phyloP scores from a whole-genome alignment of 495 filamentous ascomycete species.

The Massariosphaeria phaeospora region DNA sequence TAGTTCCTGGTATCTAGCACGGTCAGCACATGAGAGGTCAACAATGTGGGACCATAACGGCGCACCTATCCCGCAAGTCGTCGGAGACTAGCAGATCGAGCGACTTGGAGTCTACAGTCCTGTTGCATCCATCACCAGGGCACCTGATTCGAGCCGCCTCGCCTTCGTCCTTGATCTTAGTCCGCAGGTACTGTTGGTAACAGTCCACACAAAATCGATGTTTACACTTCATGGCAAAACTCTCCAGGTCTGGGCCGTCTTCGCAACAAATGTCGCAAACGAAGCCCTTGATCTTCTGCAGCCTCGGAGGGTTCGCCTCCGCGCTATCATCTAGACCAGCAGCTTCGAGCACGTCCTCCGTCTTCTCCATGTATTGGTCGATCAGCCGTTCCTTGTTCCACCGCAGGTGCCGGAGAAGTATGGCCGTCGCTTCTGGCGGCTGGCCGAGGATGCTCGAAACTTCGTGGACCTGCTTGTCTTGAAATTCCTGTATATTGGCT shows the following conservation, averaged over 20 bases:
- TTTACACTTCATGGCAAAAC: constrained; percentile 91
- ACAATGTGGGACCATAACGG: not conserved
- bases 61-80: constrained; percentile 64
- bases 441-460: constrained; percentile 83
- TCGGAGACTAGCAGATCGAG: constrained; percentile 73
- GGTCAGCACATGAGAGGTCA: constrained; percentile 15
- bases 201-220: constrained; percentile 95
- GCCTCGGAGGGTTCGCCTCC: constrained; percentile 53
- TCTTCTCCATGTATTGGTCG: constrained; percentile 87
- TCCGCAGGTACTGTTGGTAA: constrained; percentile 81
- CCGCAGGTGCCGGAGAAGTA: constrained; percentile 77
- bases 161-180: constrained; percentile 92
- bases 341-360: constrained; percentile 70
- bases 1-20: constrained; percentile 68
- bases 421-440: constrained; percentile 79
- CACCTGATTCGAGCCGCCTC: constrained; percentile 94
- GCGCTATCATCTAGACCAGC: constrained; percentile 71
- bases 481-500: constrained; percentile 70
- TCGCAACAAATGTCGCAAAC: constrained; percentile 95
- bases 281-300: constrained; percentile 70
- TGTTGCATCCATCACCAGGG: constrained; percentile 77
- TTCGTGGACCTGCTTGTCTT: constrained; percentile 78
- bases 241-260: constrained; percentile 70
- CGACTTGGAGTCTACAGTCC: constrained; percentile 86
- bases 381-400: constrained; percentile 97